A percentile compares a stretch with the other conserved stretches of the same genome.
Evolutionary conservation across 2,329 filamentous ascomycete species (phyloP).

Genomic region (Venturia pyrina): DNA sequence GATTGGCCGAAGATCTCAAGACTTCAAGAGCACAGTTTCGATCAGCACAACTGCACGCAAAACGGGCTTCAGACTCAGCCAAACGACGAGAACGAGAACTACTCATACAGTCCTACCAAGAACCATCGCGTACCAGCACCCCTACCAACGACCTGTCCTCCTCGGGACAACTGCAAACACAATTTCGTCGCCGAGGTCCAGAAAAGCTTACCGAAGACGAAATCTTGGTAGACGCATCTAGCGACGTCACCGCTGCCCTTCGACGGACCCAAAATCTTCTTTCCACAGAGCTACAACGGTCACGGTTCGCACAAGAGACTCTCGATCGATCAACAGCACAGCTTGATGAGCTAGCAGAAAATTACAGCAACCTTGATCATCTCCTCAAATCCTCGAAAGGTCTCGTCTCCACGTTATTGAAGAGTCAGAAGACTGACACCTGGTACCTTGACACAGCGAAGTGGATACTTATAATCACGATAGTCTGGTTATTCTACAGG

Average conservation of each 20-base stretch:
- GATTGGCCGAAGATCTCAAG: slow-evolving; percentile 56
- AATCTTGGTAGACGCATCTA: slow-evolving; percentile 62
- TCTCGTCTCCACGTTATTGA: slow-evolving; percentile 67
- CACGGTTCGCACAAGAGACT: slow-evolving; percentile 82
- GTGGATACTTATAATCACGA: slow-evolving; percentile 67
- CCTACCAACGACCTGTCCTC: slow-evolving; percentile 22
- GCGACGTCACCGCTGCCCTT: slow-evolving; percentile 75
- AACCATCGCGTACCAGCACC: slow-evolving; percentile 24
- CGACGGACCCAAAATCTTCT: slow-evolving; percentile 81
- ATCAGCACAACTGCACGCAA: slow-evolving; percentile 70
- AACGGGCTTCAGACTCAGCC: slow-evolving; percentile 61
- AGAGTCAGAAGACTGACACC: slow-evolving; percentile 89
- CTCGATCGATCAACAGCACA: slow-evolving; percentile 75
- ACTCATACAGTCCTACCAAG: slow-evolving; percentile 56
- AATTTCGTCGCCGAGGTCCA: slow-evolving; percentile 20
- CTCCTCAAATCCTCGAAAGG: slow-evolving; percentile 65
- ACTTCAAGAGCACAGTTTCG: slow-evolving; percentile 61
- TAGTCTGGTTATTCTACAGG: slow-evolving; percentile 77
- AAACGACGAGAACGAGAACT: slow-evolving; percentile 68
- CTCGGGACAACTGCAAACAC: slow-evolving; percentile 6
- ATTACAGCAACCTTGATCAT: slow-evolving; percentile 68
- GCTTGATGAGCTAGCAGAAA: slow-evolving; percentile 68
- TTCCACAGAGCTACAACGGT: slow-evolving; percentile 71
- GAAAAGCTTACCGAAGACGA: slow-evolving; percentile 59
- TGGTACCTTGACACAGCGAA: slow-evolving; percentile 94